These are phyloP conservation scores for Leccinum uliginosum DNA, from an alignment of 768 basidiomycete genomes.

Conservation along the genomic window DNA sequence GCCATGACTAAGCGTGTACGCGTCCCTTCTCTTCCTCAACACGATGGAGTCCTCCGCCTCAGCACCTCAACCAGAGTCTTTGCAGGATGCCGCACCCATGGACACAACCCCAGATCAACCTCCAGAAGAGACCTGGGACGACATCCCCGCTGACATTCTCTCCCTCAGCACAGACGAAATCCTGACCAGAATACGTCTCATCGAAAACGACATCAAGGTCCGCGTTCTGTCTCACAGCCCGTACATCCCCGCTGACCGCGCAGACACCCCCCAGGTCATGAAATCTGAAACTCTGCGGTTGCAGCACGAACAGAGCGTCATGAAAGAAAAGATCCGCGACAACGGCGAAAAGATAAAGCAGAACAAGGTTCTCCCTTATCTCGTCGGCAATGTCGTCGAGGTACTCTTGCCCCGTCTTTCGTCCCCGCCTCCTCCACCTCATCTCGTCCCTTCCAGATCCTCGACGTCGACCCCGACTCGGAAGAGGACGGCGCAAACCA, in stretches of 20 bases:
- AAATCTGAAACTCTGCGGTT: conserved; percentile 88
- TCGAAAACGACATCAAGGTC: conserved; percentile 97
- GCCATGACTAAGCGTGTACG: conserved; percentile 29
- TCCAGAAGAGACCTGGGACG: conserved; percentile 79
- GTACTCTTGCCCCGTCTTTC: conserved; percentile 34
- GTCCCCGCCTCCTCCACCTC: not conserved
- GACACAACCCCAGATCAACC: conserved; percentile 70
- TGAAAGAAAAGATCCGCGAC: conserved; percentile 99
- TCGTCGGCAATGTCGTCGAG: conserved; percentile 97
- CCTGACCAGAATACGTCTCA: conserved; percentile 80
- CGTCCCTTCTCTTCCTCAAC: conserved; percentile 20
- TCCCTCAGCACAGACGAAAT: conserved; percentile 81
- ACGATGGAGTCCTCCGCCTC: conserved; percentile 57
- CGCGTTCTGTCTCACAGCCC: conserved; percentile 12
- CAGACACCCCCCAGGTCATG: conserved; percentile 71
- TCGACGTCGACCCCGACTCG: conserved; percentile 89
- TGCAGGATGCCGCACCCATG: conserved; percentile 47
- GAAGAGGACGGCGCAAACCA: conserved; percentile 96
- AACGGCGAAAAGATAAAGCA: conserved; percentile 99
- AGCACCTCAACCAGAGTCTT: conserved; percentile 46
- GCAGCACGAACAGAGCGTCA: conserved; percentile 90
- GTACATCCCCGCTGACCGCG: not conserved
- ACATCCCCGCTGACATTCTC: conserved; percentile 87
- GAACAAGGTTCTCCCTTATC: conserved; percentile 97
- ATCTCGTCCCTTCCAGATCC: conserved; percentile 52